Evolutionary conservation across 2,329 filamentous ascomycete genomes (phyloP), one percentile per base, ranked within the genome.

Genomic region (Trichoderma endophyticum): DNA sequence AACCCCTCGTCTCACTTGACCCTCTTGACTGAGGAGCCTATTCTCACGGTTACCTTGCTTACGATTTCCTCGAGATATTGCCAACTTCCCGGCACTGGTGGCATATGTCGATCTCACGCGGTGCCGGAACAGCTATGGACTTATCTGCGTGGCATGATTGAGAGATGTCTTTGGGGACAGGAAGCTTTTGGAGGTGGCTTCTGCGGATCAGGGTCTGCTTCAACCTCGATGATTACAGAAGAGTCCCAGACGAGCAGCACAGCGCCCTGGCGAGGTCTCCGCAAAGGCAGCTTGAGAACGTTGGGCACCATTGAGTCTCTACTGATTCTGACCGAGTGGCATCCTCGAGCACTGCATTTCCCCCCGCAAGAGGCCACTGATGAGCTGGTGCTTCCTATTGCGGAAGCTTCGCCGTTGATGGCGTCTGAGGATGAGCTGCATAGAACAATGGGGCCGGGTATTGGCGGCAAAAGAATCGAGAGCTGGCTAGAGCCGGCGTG

Each of bases 91-190:
- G 93, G 94, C 1, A 91, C 95, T 0, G 94, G 94, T 3, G 92
- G 93, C 1, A 87, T 91, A 73, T 97, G 93, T 62, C 90, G 96
- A 65, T 93, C 94, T 0, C 93, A 96, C 77, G 92, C 94, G 62
- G 97, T 99, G 70, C 96, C 98, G 76, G 94, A 98, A 77, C 94
- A 97, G 80, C 88, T 98, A 6, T 99, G 96, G 96, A 93, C 91
- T 34, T 97, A 98, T 78, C 87, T 98, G 34, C 91, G 95, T 66
- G 93, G 94, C 72, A 98, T 98, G 93, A 96, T 98, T 75, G 94
- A 97, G 81, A 90, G 95, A 39, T 92, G 97, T 75, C 90, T 98
- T 48, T 98, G 94, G 92, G 96, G 95, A 9, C 95, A 98, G 79
- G 95, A 98, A 81, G 94, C 97, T 67, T 98, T 98, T 78, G 95